phyloP scores from a whole-genome alignment of 1,284 basidiomycete genomes.

The Ganoderma boninense region DNA sequence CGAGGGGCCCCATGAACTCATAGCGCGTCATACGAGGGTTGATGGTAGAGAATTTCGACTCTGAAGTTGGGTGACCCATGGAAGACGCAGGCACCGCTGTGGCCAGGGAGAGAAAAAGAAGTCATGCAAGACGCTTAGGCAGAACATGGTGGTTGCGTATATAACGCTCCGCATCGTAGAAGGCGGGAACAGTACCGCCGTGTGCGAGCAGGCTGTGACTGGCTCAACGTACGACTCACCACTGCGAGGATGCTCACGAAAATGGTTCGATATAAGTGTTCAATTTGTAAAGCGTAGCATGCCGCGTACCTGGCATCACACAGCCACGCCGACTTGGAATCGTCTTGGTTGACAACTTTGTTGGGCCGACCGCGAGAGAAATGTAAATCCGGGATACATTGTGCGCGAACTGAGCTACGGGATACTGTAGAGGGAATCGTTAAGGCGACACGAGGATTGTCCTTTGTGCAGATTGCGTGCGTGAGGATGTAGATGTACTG shows the following conservation, averaged over 20 bases:
- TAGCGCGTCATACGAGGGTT: constrained; percentile 76
- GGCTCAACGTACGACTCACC: constrained; percentile 1
- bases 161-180: not conserved
- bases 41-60: constrained; percentile 42
- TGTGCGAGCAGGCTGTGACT: not conserved
- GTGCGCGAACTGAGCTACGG: not conserved
- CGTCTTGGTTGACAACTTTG: not conserved
- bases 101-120: not conserved
- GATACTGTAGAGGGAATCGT: not conserved
- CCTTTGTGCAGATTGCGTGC: not conserved
- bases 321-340: not conserved
- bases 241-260: not conserved
- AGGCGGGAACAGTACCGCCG: not conserved
- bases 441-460: not conserved
- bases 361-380: not conserved
- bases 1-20: constrained; percentile 90
- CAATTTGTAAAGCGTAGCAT: not conserved
- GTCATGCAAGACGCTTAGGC: not conserved
- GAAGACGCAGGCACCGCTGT: not conserved
- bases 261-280: not conserved
- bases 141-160: not conserved
- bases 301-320: not conserved
- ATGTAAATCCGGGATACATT: constrained; percentile 4
- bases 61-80: constrained; percentile 16
- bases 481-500: not conserved